Base-by-base conservation (phyloP, 768 basidiomycete species). In the Udeniomyces megalosporus region DNA sequence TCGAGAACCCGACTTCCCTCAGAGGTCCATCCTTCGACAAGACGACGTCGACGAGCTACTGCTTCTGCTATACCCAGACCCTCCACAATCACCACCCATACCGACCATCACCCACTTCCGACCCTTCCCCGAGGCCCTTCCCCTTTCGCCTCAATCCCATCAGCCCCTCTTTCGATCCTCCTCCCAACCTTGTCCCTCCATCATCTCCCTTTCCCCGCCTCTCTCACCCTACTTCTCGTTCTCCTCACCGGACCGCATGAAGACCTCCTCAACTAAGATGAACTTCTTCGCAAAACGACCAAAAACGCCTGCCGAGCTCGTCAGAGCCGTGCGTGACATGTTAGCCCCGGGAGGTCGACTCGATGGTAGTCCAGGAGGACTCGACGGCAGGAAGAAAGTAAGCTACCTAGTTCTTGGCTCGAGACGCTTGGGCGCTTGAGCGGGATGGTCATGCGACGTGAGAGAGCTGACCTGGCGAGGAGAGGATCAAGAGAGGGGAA, bases 301-400 rank as follows among this genome's bases (percentile, higher is more conserved):
- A 35, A 65, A 60, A 51, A 54, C 63, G 32, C 63, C 63, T 2
- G 53, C 38, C 17, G 63, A 65, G 47, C 45, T 65, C 45, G 58
- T 65, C 58, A 50, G 45, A 5, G 51, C 38, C 34, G 63, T 65
- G 42, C 50, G 46, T 34, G 63, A 65, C 31, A 56, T 59, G 14
- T 26, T 65, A 29, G 53, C 53, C 4, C 57, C 51, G 1, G 51
- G 44, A 1, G 63, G 58, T 28, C 22, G 63, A 24, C 53, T 65
- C 26, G 58, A 51, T 22, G 58, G 26, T 22, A 47, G 14, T 35
- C 26, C 46, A 44, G 57, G 63, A 8, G 29, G 32, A 8, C n/a
- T 79, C 54, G 91, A 93, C 71, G 78, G 80, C 2, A 78, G 85
- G 70, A 77, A 84, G 72, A 90, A 88, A 84, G 90, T 88, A 69